Conservation (phyloP, 2,329 filamentous ascomycete genomes). For the Ceratocystis eucalypticola region DNA sequence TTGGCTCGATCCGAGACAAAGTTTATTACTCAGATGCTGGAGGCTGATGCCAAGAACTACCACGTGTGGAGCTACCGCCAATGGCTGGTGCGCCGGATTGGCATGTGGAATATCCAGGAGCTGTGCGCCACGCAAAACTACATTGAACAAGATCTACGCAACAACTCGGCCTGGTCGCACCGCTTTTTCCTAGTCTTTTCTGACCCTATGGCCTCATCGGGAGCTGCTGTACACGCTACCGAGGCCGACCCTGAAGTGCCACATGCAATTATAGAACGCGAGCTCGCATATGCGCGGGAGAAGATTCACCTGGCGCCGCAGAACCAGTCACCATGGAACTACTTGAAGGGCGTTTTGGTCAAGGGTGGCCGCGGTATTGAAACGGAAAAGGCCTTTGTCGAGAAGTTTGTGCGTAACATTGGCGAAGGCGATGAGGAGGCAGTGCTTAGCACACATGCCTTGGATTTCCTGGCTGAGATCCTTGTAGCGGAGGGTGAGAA, state of each 20-base stretch:
- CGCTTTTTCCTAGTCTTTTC: constrained; percentile 85
- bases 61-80: constrained; percentile 97
- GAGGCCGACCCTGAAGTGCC: constrained; percentile 45
- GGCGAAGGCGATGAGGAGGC: constrained; percentile 34
- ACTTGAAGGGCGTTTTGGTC: constrained; percentile 61
- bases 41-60: constrained; percentile 87
- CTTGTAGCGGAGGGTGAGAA: constrained; percentile 43
- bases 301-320: constrained; percentile 72
- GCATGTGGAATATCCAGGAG: constrained; percentile 58
- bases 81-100: constrained; percentile 49
- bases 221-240: constrained; percentile 33
- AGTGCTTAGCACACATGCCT: constrained; percentile 49
- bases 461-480: constrained; percentile 61
- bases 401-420: constrained; percentile 37
- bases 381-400: constrained; percentile 35
- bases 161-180: constrained; percentile 97
- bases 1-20: constrained; percentile 53
- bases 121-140: constrained; percentile 57
- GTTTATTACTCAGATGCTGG: constrained; percentile 71
- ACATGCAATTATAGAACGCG: constrained; percentile 52
- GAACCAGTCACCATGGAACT: constrained; percentile 92
- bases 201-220: constrained; percentile 39
- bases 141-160: constrained; percentile 69
- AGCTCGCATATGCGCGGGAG: constrained; percentile 59
- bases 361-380: constrained; percentile 45